Evolutionary conservation across 2,329 filamentous ascomycete species (phyloP).

Genomic region (Xylaria sp.): DNA sequence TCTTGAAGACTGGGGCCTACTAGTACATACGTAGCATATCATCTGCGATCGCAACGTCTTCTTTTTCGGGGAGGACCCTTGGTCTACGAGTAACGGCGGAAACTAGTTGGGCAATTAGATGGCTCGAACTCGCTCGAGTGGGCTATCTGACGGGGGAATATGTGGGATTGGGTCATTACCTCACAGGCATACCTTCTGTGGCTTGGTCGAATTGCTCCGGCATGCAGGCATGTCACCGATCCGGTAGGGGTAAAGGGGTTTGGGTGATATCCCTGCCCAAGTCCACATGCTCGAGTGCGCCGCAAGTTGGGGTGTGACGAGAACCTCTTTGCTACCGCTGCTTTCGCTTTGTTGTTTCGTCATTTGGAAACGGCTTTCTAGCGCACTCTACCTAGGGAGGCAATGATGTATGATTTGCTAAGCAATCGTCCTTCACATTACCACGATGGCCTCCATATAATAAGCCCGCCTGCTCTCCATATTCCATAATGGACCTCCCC

Average conservation of each 20-base stretch:
- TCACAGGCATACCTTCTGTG: slow-evolving; percentile 14
- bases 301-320: slow-evolving; percentile 20
- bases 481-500: slow-evolving; percentile 3
- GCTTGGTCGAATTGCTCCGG: background rate
- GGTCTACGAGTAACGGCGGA: slow-evolving; percentile 9
- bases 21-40: background rate
- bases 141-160: slow-evolving; percentile 15
- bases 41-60: slow-evolving; percentile 7
- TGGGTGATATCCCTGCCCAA: slow-evolving; percentile 17
- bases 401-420: too few relatives aligned
- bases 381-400: too few relatives aligned
- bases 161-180: slow-evolving; percentile 21
- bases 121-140: slow-evolving; percentile 14
- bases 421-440: slow-evolving; percentile 1
- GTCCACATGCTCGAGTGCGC: slow-evolving; percentile 8
- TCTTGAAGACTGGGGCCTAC: slow-evolving; percentile 4
- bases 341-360: slow-evolving; percentile 21
- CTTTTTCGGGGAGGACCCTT: slow-evolving; percentile 9
- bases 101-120: background rate
- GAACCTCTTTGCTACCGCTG: slow-evolving; percentile 14
- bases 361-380: slow-evolving; percentile 17
- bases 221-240: background rate
- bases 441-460: slow-evolving; percentile 19
- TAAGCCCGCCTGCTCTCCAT: slow-evolving; percentile 11
- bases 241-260: slow-evolving; percentile 3